Percentiles rank a stretch among this genome's conserved stretches.
Evolutionary conservation across 148 eudicot genomes (phyloP).

Genomic region (Amaranthus cruentus): DNA sequence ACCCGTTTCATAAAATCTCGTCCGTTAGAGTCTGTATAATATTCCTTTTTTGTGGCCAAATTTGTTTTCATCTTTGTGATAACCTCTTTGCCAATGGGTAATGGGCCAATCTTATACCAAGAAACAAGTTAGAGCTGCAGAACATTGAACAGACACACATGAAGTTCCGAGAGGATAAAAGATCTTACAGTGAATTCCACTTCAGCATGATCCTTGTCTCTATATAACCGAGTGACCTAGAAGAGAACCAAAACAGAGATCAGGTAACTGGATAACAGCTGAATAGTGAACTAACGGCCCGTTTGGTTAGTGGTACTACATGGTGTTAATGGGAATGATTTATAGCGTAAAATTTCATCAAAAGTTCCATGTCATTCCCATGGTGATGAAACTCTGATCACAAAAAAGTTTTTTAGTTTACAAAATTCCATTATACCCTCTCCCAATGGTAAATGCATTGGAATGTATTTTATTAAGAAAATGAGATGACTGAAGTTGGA

Average conservation of each 20-base stretch:
- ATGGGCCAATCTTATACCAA: constrained; percentile 60
- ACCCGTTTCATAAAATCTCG: constrained; percentile 86
- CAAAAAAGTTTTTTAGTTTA: too few relatives aligned
- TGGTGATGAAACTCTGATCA: too few relatives aligned
- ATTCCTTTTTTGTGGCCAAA: constrained; percentile 62
- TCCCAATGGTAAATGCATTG: too few relatives aligned
- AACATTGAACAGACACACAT: not conserved
- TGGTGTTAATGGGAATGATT: too few relatives aligned
- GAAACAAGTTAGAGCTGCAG: constrained; percentile 14
- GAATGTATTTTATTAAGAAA: too few relatives aligned
- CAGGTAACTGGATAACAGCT: too few relatives aligned
- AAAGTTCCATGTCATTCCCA: too few relatives aligned
- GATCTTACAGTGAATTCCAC: constrained; percentile 68
- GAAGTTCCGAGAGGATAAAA: not conserved
- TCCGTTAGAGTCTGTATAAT: constrained; percentile 84
- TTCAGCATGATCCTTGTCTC: constrained; percentile 80
- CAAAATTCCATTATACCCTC: too few relatives aligned
- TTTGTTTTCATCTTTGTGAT: constrained; percentile 61
- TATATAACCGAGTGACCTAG: constrained; percentile 69
- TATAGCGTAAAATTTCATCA: too few relatives aligned
- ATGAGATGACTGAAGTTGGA: too few relatives aligned
- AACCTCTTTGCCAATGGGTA: constrained; percentile 77
- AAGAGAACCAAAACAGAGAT: not conserved
- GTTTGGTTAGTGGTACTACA: too few relatives aligned
- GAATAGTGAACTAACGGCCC: too few relatives aligned